These are phyloP conservation scores for Claviceps cyperi DNA, from an alignment of 2,329 filamentous ascomycete species.

Conservation along the genomic window DNA sequence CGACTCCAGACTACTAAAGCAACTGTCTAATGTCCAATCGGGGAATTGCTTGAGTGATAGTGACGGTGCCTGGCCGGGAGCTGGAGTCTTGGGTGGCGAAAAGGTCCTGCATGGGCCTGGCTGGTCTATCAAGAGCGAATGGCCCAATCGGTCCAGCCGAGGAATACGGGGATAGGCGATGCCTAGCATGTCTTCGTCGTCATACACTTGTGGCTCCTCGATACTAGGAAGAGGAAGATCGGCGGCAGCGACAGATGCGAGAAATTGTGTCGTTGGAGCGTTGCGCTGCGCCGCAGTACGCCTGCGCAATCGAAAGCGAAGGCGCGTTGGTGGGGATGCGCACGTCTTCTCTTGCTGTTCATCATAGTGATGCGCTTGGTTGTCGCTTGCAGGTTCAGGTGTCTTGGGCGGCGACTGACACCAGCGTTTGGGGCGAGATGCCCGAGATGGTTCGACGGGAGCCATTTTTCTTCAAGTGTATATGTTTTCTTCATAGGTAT, in stretches of 20 bases:
- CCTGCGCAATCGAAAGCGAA: conserved; percentile 40
- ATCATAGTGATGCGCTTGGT: conserved; percentile 15
- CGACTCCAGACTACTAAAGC: conserved; percentile 42
- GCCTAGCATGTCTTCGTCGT: conserved; percentile 29
- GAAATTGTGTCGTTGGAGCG: conserved; percentile 49
- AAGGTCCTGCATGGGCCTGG: conserved; percentile 27
- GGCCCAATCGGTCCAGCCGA: conserved; percentile 19
- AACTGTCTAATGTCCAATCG: conserved; percentile 44
- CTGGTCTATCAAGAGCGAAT: conserved; percentile 14
- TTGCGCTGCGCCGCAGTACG: conserved; percentile 35
- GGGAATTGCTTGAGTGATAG: conserved; percentile 35
- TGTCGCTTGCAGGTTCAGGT: conserved; percentile 32
- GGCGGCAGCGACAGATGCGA: conserved; percentile 51
- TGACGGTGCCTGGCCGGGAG: conserved; percentile 29
- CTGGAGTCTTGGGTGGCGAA: conserved; percentile 46
- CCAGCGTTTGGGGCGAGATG: conserved; percentile 29
- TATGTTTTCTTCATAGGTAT: conserved; percentile 11
- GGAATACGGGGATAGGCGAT: conserved; percentile 19
- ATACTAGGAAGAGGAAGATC: conserved; percentile 52
- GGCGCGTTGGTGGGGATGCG: conserved; percentile 32
- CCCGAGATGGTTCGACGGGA: conserved; percentile 29
- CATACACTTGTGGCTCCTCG: conserved; percentile 35
- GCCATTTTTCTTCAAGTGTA: conserved; percentile 22
- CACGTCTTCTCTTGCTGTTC: conserved; percentile 12
- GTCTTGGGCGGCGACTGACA: conserved; percentile 31